A percentile compares a stretch with the other conserved stretches of the same genome.
These are phyloP conservation scores for Reutealis trisperma DNA, from an alignment of 345 rosid species.

Conservation along the genomic window DNA sequence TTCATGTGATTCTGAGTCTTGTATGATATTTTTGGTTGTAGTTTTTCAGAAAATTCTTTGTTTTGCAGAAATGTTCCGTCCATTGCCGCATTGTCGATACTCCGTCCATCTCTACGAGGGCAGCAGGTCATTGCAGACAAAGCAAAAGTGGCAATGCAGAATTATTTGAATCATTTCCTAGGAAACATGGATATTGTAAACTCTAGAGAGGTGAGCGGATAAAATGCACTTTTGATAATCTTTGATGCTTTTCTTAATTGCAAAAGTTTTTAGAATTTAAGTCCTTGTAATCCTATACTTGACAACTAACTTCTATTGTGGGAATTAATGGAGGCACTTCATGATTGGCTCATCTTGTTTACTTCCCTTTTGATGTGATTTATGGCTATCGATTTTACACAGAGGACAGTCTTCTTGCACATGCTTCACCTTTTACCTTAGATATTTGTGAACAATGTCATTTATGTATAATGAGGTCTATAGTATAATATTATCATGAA, in stretches of 20 bases:
- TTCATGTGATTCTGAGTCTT: background rate
- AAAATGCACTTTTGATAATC: background rate
- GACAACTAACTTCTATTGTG: no score
- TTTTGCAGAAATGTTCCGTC: slow-evolving; percentile 74
- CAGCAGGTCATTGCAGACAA: slow-evolving; percentile 65
- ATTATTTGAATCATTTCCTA: slow-evolving; percentile 81
- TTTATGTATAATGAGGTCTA: no score
- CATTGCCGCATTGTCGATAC: slow-evolving; percentile 66
- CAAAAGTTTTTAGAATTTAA: background rate
- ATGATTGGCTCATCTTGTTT: no score
- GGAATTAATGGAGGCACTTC: no score
- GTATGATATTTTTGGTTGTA: background rate
- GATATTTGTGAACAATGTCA: no score
- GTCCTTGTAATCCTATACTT: background rate
- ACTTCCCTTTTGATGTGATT: no score
- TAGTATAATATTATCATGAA: no score
- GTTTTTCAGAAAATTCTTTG: slow-evolving; percentile 8
- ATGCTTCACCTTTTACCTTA: no score
- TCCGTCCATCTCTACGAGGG: slow-evolving; percentile 67
- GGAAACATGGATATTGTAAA: slow-evolving; percentile 86
- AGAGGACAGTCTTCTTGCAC: no score
- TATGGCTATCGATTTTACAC: no score
- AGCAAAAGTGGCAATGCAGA: slow-evolving; percentile 86
- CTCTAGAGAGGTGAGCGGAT: slow-evolving; percentile 67
- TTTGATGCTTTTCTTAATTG: background rate